Evolutionary conservation across 2,329 filamentous ascomycete genomes (phyloP), one percentile per base, ranked within the genome.

Genomic region (Apiospora koreana): DNA sequence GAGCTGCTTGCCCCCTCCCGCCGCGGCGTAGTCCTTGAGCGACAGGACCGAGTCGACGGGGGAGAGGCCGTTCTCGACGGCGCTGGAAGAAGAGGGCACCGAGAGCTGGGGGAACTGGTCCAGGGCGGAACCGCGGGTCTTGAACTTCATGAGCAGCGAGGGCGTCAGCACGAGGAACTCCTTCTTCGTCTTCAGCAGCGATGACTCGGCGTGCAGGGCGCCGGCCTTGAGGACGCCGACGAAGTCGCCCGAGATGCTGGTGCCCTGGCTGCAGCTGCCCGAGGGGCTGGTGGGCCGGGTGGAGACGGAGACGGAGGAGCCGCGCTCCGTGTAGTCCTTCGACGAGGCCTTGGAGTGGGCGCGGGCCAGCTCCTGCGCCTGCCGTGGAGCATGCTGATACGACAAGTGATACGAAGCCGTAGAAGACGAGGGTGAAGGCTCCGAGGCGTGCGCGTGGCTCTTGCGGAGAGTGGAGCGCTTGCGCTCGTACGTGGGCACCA

Each of bases 121-220:
- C 58, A 82, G 78, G 9, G 86, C 87, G 38, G 86, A 83, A 69
- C 84, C 80, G 42, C 81, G 80, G 74, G 80, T 84, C 74, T 82
- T 83, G 74, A 88, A 86, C 72, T 86, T 86, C 74, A 88, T 76
- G 58, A 89, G 76, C 68, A 84, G 84, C 54, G 84, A 81, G 42
- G 86, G 79, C 2, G 87, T 87, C 31, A 88, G 78, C 38, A 88
- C 86, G 14, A 89, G 76, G 71, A 87, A 88, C 69, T 86, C 84
- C 67, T 83, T 80, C 45, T 84, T 85, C 1, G 83, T 79, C 71
- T 86, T 87, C 72, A 86, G 79, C 2, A 87, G 77, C 25, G 85
- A 84, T 5, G 84, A 78, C 70, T 88, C 86, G 0, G 83, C 78
- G 75, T 87, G 87, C 45, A 89, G 79, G 21, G 83, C 78, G 2